Evolutionary conservation across 2,329 filamentous ascomycete genomes (phyloP).

Genomic region (Zarea fungicola): DNA sequence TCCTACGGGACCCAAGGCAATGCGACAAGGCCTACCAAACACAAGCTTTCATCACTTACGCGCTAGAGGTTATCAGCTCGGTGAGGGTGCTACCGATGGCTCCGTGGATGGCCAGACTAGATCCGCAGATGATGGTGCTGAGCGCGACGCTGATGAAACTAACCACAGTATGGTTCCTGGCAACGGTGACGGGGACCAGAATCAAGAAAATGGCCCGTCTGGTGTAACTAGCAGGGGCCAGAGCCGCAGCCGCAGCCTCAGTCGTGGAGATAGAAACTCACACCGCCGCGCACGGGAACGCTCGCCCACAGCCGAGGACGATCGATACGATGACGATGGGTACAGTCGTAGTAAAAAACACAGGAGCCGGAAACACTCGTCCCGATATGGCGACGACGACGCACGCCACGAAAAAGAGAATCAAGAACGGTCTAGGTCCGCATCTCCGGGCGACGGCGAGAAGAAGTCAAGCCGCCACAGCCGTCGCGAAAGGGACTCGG

Average conservation of each 20-base stretch:
- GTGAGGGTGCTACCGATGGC: slow-evolving; percentile 18
- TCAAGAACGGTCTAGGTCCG: slow-evolving; percentile 57
- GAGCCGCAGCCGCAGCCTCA: slow-evolving; percentile 23
- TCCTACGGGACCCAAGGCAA: slow-evolving; percentile 88
- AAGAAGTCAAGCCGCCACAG: slow-evolving; percentile 55
- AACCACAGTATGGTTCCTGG: slow-evolving; percentile 12
- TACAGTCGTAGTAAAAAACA: slow-evolving; percentile 46
- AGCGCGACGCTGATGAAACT: slow-evolving; percentile 12
- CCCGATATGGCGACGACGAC: slow-evolving; percentile 43
- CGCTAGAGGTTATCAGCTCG: slow-evolving; percentile 45
- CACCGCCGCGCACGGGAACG: slow-evolving; percentile 50
- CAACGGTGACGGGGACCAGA: too few relatives aligned
- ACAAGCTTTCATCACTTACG: slow-evolving; percentile 66
- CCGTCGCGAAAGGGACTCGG: slow-evolving; percentile 49
- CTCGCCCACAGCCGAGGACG: slow-evolving; percentile 45
- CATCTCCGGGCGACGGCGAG: slow-evolving; percentile 56
- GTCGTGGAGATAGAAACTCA: slow-evolving; percentile 40
- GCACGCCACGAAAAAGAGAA: slow-evolving; percentile 33
- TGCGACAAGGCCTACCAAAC: slow-evolving; percentile 84
- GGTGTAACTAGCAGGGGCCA: slow-evolving; percentile 27
- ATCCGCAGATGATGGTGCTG: slow-evolving; percentile 17
- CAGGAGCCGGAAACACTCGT: slow-evolving; percentile 34
- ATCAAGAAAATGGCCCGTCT: slow-evolving; percentile 26
- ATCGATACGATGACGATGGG: slow-evolving; percentile 40
- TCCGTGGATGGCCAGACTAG: slow-evolving; percentile 10